phyloP scores from a whole-genome alignment of 306 rosid species.

The Cicer arietinum region DNA sequence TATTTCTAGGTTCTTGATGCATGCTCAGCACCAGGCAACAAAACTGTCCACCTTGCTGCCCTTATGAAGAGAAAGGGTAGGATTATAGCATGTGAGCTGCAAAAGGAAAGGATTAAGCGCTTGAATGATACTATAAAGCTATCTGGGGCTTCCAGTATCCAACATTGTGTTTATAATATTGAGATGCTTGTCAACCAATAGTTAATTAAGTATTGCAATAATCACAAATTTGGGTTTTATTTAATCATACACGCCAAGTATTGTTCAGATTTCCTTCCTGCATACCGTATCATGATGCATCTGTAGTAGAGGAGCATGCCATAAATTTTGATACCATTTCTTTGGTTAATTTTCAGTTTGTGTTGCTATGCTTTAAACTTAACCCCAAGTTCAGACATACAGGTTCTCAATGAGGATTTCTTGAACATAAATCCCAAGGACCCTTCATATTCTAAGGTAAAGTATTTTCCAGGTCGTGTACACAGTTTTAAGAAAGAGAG shows the following conservation, averaged over 20 bases:
- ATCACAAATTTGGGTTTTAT: neutral
- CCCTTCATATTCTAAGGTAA: slow-evolving; percentile 75
- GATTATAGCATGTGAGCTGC: slow-evolving; percentile 81
- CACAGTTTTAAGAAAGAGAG: neutral
- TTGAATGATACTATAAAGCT: slow-evolving; percentile 71
- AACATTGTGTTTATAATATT: slow-evolving; percentile 1
- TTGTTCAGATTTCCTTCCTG: slow-evolving; percentile 27
- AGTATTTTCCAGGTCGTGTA: slow-evolving; percentile 22
- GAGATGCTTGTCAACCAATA: slow-evolving; percentile 21
- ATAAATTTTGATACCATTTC: slow-evolving; percentile 1
- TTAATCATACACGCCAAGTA: neutral
- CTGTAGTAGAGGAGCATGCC: neutral
- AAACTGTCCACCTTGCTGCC: slow-evolving; percentile 94
- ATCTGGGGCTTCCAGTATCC: slow-evolving; percentile 94
- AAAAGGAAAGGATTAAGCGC: slow-evolving; percentile 70
- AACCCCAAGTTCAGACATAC: slow-evolving; percentile 66
- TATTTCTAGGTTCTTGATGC: slow-evolving; percentile 90
- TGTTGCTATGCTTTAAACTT: slow-evolving; percentile 49
- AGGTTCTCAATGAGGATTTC: slow-evolving; percentile 85
- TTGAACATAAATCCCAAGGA: slow-evolving; percentile 64
- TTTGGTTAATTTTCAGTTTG: neutral
- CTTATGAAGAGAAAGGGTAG: slow-evolving; percentile 81
- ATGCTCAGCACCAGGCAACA: slow-evolving; percentile 96
- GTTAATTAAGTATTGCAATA: slow-evolving; percentile 17
- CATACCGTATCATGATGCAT: slow-evolving; percentile 5